Base-by-base conservation (phyloP, 176 grass and related monocot species). In the Carex littledalei region DNA sequence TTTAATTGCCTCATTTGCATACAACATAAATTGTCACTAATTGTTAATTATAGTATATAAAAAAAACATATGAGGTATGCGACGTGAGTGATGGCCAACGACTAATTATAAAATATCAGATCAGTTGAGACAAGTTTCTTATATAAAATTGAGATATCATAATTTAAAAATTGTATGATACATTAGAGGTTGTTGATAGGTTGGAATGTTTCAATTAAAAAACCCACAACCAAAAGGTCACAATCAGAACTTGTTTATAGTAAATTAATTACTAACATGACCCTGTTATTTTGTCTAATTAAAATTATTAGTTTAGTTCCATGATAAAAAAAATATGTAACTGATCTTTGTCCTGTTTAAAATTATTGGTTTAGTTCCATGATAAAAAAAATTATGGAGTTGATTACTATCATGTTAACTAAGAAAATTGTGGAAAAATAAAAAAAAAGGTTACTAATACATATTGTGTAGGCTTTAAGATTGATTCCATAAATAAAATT, bases 51-150 rank as follows among this genome's bases (percentile, higher is more conserved):
- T 16, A 0, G 26, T 26, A 26, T 26, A 26, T 26, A 26, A 26
- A 26, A 24, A 26, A 26, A 26, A 39, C 6, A 29, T 47, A 54
- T 21, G 18, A 64, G 13, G 12, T 65, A 22, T 26, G 15, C 49
- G 24, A 83, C 61, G 24, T 83, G 58, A 12, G 43, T 83, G 43
- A 55, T 83, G 81, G 81, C 63, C 81, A 69, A 67, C 39, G 22
- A 83, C 61, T 83, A 67, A 83, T 63, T 52, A 68, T 29, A 83
- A 67, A 83, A 69, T 65, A 64, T 37, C 18, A 68, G 9, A 56
- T 78, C 52, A 55, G 50, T 56, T 78, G 50, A 4, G 13, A 32
- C 57, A 78, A 17, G 18, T 74, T 18, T 56, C 14, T 32, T 17
- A 56, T 78, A 78, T 56, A 56, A 55, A 55, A 53, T 78, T 31